A percentile compares a stretch with the other conserved stretches of the same genome.
Evolutionary conservation across 1,284 basidiomycete species (phyloP).

Genomic region (Marasmius sp.): DNA sequence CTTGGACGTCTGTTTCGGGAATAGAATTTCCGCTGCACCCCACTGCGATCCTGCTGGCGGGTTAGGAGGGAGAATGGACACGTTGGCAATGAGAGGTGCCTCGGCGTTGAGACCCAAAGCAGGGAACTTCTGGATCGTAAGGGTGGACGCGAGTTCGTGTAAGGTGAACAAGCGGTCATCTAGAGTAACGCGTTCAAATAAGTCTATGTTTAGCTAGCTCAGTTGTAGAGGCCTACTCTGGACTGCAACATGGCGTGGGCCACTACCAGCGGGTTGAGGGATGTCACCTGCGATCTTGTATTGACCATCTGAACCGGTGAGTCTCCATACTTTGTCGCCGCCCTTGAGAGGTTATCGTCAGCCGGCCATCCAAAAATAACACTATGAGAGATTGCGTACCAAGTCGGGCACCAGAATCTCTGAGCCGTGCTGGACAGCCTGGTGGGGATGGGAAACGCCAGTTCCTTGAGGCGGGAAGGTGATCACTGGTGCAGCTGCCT

Average conservation of each 20-base stretch:
- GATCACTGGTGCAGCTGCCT: slow-evolving; percentile 37
- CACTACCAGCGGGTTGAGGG: slow-evolving; percentile 60
- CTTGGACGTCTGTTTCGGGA: slow-evolving; percentile 41
- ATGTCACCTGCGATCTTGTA: slow-evolving; percentile 63
- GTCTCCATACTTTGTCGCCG: slow-evolving; percentile 64
- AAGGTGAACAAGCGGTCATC: slow-evolving; percentile 59
- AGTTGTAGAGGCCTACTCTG: slow-evolving; percentile 35
- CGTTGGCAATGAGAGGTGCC: slow-evolving; percentile 47
- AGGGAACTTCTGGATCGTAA: slow-evolving; percentile 64
- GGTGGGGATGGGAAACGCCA: slow-evolving; percentile 59
- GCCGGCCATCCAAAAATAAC: not conserved
- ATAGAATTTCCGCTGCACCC: slow-evolving; percentile 56
- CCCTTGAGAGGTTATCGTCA: slow-evolving; percentile 39
- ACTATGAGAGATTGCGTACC: slow-evolving; percentile 32
- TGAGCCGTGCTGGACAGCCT: slow-evolving; percentile 49
- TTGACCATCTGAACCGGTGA: slow-evolving; percentile 39
- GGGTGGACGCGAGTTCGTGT: slow-evolving; percentile 63
- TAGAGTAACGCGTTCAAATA: slow-evolving; percentile 20
- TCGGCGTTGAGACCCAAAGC: slow-evolving; percentile 42
- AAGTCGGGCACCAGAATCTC: slow-evolving; percentile 68
- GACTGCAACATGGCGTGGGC: slow-evolving; percentile 64
- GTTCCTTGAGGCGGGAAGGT: slow-evolving; percentile 49
- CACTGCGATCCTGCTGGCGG: slow-evolving; percentile 42
- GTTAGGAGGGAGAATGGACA: slow-evolving; percentile 46
- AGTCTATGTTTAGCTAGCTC: not conserved